Conservation (phyloP, 1,284 basidiomycete genomes). For the Pseudozyma tsukubaensis region DNA sequence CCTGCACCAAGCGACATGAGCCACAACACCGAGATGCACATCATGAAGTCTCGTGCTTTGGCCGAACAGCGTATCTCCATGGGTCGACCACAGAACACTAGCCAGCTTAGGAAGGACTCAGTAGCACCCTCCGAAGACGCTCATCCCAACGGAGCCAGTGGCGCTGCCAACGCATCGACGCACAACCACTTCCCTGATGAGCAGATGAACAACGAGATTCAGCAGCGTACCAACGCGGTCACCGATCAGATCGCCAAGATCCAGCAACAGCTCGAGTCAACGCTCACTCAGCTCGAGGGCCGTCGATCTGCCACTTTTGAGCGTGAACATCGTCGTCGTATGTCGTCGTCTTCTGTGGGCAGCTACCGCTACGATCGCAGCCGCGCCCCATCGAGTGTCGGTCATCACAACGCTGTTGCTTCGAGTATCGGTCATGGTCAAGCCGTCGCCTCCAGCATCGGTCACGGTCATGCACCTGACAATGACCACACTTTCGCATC, state of each 20-base stretch:
- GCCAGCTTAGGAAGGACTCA: slow-evolving; percentile 20
- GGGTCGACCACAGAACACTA: slow-evolving; percentile 25
- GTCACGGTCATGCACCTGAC: slow-evolving; percentile 23
- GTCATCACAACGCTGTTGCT: slow-evolving; percentile 43
- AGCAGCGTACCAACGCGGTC: slow-evolving; percentile 57
- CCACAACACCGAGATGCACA: slow-evolving; percentile 54
- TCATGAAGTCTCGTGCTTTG: slow-evolving; percentile 56
- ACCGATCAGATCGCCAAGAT: slow-evolving; percentile 63
- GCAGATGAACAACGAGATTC: slow-evolving; percentile 65
- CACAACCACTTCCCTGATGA: slow-evolving; percentile 64
- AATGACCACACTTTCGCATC: slow-evolving; percentile 5
- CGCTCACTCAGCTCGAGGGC: slow-evolving; percentile 60
- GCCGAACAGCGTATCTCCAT: slow-evolving; percentile 62
- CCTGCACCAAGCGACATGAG: slow-evolving; percentile 42
- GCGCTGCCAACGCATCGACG: slow-evolving; percentile 16
- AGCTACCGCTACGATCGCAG: slow-evolving; percentile 44
- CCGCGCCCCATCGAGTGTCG: slow-evolving; percentile 49
- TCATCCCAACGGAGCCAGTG: slow-evolving; percentile 13
- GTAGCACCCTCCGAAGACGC: slow-evolving; percentile 11
- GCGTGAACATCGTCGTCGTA: slow-evolving; percentile 39
- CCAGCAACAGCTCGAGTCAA: slow-evolving; percentile 63
- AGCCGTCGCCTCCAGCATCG: slow-evolving; percentile 32
- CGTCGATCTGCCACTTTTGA: slow-evolving; percentile 55
- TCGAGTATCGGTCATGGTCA: slow-evolving; percentile 37
- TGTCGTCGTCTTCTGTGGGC: slow-evolving; percentile 37